Evolutionary conservation across 257 asterid genomes (phyloP).

Genomic region (Avicennia marina): DNA sequence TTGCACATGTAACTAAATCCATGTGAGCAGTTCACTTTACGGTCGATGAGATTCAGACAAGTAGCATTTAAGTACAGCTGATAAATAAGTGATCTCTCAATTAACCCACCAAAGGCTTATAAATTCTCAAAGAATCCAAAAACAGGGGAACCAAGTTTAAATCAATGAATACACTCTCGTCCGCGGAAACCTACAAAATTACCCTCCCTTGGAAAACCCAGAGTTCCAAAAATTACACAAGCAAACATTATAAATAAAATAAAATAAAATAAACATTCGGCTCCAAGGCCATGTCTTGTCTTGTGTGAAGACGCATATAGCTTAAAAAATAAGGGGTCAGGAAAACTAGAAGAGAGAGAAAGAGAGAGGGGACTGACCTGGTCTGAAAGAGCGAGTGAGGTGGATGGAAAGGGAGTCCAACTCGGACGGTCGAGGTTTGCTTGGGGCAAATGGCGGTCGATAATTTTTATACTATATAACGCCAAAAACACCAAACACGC

Average conservation of each 20-base stretch:
- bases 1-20: too few species aligned
- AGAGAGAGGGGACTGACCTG: conserved; percentile 32
- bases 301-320: too few species aligned
- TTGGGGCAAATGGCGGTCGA: neutral
- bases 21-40: too few species aligned
- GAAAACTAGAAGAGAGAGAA: conserved; percentile 5
- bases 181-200: neutral
- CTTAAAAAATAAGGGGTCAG: neutral
- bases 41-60: too few species aligned
- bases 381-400: conserved; percentile 27
- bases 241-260: neutral
- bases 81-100: too few species aligned
- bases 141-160: too few species aligned
- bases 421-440: conserved; percentile 2
- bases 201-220: neutral
- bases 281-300: neutral
- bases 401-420: conserved; percentile 32
- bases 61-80: too few species aligned
- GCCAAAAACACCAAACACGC: neutral
- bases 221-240: neutral
- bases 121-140: too few species aligned
- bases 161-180: neutral
- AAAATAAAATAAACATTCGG: too few species aligned
- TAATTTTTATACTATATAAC: neutral
- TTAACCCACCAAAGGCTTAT: neutral